Percentiles rank a stretch among this genome's conserved stretches.
These are phyloP conservation scores for Pleoardoris graminearum DNA, from an alignment of 2,329 filamentous ascomycete species.

Conservation along the genomic window DNA sequence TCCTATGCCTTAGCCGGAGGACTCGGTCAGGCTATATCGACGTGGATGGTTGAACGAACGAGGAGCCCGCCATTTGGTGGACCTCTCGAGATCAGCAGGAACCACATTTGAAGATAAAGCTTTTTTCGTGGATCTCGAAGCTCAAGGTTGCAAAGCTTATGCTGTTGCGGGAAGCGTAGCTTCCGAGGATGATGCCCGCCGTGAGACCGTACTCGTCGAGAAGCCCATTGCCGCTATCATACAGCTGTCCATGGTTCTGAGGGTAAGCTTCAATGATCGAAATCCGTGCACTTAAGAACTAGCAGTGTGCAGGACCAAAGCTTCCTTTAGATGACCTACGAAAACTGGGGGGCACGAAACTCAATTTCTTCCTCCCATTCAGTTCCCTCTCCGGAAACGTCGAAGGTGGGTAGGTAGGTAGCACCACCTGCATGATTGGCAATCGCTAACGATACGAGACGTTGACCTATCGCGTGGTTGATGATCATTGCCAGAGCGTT, in stretches of 20 bases:
- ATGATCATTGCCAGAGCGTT: too few relatives aligned
- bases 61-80: slow-evolving; percentile 18
- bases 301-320: not conserved
- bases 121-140: not conserved
- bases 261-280: not conserved
- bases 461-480: too few relatives aligned
- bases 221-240: slow-evolving; percentile 1
- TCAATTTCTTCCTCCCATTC: slow-evolving; percentile 39
- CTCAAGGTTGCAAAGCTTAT: not conserved
- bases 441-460: too few relatives aligned
- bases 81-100: slow-evolving; percentile 11
- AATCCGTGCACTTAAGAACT: not conserved
- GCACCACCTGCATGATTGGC: too few relatives aligned
- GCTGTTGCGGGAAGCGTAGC: not conserved
- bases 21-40: slow-evolving; percentile 18
- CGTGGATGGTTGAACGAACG: slow-evolving; percentile 16
- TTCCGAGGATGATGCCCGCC: not conserved
- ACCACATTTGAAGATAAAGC: not conserved
- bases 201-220: not conserved
- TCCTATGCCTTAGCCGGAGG: slow-evolving; percentile 24
- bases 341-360: slow-evolving; percentile 10
- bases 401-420: too few relatives aligned
- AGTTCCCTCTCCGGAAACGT: slow-evolving; percentile 27
- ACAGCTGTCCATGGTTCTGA: not conserved
- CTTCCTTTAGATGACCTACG: slow-evolving; percentile 12